Evolutionary conservation across 2,329 filamentous ascomycete species (phyloP).

Genomic region (Aspergillus amoenus): DNA sequence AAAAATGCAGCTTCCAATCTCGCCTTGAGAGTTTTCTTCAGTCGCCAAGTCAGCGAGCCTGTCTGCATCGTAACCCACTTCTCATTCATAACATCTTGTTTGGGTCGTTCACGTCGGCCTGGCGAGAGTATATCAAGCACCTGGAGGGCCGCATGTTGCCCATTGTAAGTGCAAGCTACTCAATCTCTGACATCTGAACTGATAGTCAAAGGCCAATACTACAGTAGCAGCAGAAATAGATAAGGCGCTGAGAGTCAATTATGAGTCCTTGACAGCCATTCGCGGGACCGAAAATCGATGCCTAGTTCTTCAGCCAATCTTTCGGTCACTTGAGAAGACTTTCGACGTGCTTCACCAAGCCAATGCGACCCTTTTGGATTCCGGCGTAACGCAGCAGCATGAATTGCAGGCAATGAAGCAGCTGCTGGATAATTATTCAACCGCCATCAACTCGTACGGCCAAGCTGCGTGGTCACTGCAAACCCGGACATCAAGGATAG

Average conservation of each 20-base stretch:
- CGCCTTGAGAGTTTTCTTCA: constrained; percentile 14
- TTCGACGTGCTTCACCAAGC: constrained; percentile 14
- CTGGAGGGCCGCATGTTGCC: constrained; percentile 25
- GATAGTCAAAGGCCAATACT: constrained; percentile 9
- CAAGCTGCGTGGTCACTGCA: constrained; percentile 22
- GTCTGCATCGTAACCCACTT: constrained; percentile 17
- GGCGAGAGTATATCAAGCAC: constrained; percentile 30
- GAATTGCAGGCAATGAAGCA: constrained; percentile 11
- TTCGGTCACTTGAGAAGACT: constrained; percentile 14
- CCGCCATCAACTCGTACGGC: constrained; percentile 15
- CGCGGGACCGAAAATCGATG: constrained; percentile 22
- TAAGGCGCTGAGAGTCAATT: constrained; percentile 17
- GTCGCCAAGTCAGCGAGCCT: constrained; percentile 9
- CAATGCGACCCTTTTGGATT: constrained; percentile 8
- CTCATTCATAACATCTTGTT: constrained; percentile 30
- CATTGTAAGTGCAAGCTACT: constrained; percentile 14
- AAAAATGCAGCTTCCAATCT: constrained; percentile 15
- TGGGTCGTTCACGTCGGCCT: constrained; percentile 28
- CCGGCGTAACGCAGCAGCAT: neutral
- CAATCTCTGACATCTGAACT: neutral
- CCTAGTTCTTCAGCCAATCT: constrained; percentile 20
- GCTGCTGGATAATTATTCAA: constrained; percentile 19
- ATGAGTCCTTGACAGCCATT: constrained; percentile 18
- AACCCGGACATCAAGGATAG: constrained; percentile 17
- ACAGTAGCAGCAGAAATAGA: constrained; percentile 7